Evolutionary conservation across 257 asterid genomes (phyloP).

Genomic region (Scutellaria baicalensis): DNA sequence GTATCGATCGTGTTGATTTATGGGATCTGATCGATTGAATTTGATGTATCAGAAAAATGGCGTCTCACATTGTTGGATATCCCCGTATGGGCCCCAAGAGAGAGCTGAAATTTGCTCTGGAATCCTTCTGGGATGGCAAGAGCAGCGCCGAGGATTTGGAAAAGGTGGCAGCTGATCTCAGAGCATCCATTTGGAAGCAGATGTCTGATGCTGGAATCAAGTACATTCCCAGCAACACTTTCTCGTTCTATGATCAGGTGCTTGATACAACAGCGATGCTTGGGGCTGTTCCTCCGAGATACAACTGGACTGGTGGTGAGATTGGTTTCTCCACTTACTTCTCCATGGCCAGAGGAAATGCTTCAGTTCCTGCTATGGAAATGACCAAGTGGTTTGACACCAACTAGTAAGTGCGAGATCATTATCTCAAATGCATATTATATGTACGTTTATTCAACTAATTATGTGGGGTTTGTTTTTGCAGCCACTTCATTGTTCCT

Average conservation of each 20-base stretch:
- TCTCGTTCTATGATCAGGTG: constrained; percentile 84
- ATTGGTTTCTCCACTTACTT: constrained; percentile 77
- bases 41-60: constrained; percentile 54
- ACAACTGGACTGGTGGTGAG: constrained; percentile 90
- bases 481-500: constrained; percentile 91
- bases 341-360: constrained; percentile 99
- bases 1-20: background rate
- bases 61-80: constrained; percentile 90
- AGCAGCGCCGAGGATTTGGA: constrained; percentile 66
- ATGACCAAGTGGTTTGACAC: constrained; percentile 99
- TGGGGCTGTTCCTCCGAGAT: constrained; percentile 89
- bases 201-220: constrained; percentile 46
- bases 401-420: constrained; percentile 74
- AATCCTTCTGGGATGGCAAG: constrained; percentile 59
- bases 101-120: constrained; percentile 87
- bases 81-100: constrained; percentile 99
- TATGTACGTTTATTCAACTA: background rate
- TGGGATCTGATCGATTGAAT: background rate
- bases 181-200: constrained; percentile 66
- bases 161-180: constrained; percentile 74
- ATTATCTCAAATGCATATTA: background rate
- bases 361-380: constrained; percentile 98
- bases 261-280: constrained; percentile 91
- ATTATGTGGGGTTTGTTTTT: background rate
- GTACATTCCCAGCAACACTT: constrained; percentile 94